Conservation (phyloP, 1,284 basidiomycete species). For the Trichosporon coremiiforme region DNA sequence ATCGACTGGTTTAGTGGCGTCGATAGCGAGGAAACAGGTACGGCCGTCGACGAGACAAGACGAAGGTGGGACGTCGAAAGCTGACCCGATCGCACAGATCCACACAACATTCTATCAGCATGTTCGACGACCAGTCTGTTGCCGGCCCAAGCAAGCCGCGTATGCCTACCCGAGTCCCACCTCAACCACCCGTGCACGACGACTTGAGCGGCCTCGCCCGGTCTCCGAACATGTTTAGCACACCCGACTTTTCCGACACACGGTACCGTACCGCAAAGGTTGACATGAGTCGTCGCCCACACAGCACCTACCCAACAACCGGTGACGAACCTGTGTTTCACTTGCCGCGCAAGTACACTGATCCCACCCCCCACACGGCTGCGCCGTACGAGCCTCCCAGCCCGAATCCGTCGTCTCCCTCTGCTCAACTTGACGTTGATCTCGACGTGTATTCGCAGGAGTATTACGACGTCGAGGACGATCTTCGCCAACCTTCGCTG, state of each 20-base stretch:
- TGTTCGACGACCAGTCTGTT: slow-evolving; percentile 12
- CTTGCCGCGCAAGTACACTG: slow-evolving; percentile 47
- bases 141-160: slow-evolving; percentile 12
- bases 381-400: slow-evolving; percentile 26
- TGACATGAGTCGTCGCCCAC: slow-evolving; percentile 39
- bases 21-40: slow-evolving; percentile 15
- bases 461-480: slow-evolving; percentile 37
- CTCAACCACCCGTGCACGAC: slow-evolving; percentile 18
- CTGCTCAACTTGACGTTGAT: slow-evolving; percentile 45
- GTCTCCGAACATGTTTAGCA: slow-evolving; percentile 8
- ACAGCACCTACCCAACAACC: slow-evolving; percentile 40
- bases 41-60: neutral
- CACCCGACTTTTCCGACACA: slow-evolving; percentile 30
- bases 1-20: slow-evolving; percentile 15
- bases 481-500: slow-evolving; percentile 46
- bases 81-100: slow-evolving; percentile 17
- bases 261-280: slow-evolving; percentile 32
- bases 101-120: slow-evolving; percentile 1
- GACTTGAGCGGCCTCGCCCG: slow-evolving; percentile 6
- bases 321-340: slow-evolving; percentile 34
- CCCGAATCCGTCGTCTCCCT: slow-evolving; percentile 21
- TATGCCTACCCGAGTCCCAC: slow-evolving; percentile 2
- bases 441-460: slow-evolving; percentile 47
- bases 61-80: neutral
- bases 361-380: slow-evolving; percentile 40